Evolutionary conservation across 2,329 filamentous ascomycete species (phyloP), one percentile per base, ranked within the genome.

Genomic region (Chalaropsis ovoidea): DNA sequence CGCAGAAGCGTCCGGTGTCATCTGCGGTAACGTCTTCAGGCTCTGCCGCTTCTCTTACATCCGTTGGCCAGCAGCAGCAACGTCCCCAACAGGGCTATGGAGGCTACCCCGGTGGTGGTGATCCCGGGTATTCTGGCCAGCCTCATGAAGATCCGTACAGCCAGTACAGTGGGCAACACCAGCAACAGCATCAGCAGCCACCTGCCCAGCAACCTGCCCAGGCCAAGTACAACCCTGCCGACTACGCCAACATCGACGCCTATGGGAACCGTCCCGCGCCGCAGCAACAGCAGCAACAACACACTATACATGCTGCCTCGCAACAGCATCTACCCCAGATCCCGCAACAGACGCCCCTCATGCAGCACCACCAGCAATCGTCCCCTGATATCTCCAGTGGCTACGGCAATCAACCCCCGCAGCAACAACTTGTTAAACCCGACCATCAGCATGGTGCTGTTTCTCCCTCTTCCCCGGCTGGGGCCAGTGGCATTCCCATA

Each of bases 161-260:
- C 4, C 63, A 73, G 65, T 73, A 71, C 17, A 70, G 71, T 10
- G 69, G 70, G n/a, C 22, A n/a, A 8, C 70, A 73, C 17, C 72
- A 71, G n/a, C 22, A n/a, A 8, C 70, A 73, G n/a, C 72, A 71
- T 22, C 70, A 72, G 4, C 73, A 74, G 35, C 74, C 74, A n/a
- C 76, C 77, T 41, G 69, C 63, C 27, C 69, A 72, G 17, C 74
- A 74, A 42, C 75, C 77, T 17, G 76, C 80, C 68, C 84, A 86
- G 70, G 79, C 84, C 49, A 84, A 84, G 70, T 94, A 94, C 73
- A 89, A 94, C 73, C 89, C 89, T 35, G 84, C 84, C 27, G 86
- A 87, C 69, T 94, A 92, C 73, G 87, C 86, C 67, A 84, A 81
- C 71, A 81, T 84, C 70, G 81, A 78, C 71, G 78, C 61, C 31